Conservation (phyloP, 805 yeast genomes). For the Myxozyma melibiosi region DNA sequence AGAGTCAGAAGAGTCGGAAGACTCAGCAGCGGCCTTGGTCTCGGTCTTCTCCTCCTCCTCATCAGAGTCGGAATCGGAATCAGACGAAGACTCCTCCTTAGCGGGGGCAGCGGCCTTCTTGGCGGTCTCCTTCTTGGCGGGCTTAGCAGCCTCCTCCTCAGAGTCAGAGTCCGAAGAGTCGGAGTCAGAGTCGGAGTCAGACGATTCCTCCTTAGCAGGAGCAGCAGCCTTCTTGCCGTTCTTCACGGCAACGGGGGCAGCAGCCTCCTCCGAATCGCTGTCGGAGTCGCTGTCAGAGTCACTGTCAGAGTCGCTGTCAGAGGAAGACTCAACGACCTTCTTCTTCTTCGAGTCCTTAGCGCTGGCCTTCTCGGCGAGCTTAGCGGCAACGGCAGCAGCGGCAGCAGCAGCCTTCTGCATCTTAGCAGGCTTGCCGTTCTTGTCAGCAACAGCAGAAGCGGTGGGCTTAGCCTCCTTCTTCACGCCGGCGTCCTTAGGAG, state of each 20-base stretch:
- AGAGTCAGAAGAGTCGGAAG: too few relatives aligned
- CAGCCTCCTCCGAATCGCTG: slow-evolving; percentile 39
- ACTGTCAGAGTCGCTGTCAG: slow-evolving; percentile 39
- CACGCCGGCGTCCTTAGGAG: slow-evolving; percentile 34
- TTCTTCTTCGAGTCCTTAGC: slow-evolving; percentile 37
- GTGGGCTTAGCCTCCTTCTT: slow-evolving; percentile 39
- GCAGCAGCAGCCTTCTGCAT: slow-evolving; percentile 35
- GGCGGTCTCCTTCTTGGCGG: too few relatives aligned
- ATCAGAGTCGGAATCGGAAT: slow-evolving; percentile 1
- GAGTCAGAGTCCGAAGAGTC: slow-evolving; percentile 40
- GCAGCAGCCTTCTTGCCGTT: slow-evolving; percentile 14
- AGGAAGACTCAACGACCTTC: slow-evolving; percentile 11
- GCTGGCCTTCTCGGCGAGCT: slow-evolving; percentile 38
- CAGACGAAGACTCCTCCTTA: slow-evolving; percentile 2
- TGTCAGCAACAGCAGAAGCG: slow-evolving; percentile 43
- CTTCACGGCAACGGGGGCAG: slow-evolving; percentile 35
- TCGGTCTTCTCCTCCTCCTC: slow-evolving; percentile 13
- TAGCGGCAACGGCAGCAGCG: slow-evolving; percentile 40
- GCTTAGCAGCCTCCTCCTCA: slow-evolving; percentile 32
- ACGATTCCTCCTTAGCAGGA: slow-evolving; percentile 23
- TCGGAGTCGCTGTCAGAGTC: slow-evolving; percentile 39
- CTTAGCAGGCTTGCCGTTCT: slow-evolving; percentile 43
- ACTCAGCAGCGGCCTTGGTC: slow-evolving; percentile 40
- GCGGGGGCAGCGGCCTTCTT: slow-evolving; percentile 14
- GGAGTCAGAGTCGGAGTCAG: slow-evolving; percentile 40